Evolutionary conservation across 2,329 filamentous ascomycete genomes (phyloP).

Genomic region (Delphinella strobiligena): DNA sequence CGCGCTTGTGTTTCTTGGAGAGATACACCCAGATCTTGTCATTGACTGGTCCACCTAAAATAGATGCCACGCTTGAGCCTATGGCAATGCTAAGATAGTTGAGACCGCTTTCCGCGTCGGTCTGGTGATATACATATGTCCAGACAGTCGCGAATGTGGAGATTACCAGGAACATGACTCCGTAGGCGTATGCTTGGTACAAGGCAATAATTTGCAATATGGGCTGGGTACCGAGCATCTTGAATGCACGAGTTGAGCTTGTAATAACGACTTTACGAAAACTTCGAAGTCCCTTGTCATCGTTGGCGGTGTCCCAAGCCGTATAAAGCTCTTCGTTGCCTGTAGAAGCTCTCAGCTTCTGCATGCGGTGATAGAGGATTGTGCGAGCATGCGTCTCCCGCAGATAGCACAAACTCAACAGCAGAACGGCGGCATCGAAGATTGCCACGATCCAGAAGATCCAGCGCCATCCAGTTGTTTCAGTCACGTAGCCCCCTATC

Average conservation of each 20-base stretch:
- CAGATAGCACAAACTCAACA: too few species aligned
- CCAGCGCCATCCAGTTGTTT: conserved; percentile 34
- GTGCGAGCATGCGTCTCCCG: too few species aligned
- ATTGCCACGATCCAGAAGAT: too few species aligned
- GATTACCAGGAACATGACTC: background rate
- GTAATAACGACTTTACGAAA: background rate
- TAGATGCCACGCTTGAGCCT: background rate
- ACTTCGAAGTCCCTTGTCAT: too few species aligned
- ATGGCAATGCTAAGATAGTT: background rate
- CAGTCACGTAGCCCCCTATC: conserved; percentile 27
- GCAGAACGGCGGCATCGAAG: too few species aligned
- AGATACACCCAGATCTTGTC: background rate
- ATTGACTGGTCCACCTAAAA: background rate
- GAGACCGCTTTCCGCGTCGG: background rate
- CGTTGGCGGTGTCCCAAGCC: too few species aligned
- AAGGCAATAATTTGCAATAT: background rate
- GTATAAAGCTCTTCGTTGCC: too few species aligned
- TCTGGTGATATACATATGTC: background rate
- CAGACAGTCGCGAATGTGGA: background rate
- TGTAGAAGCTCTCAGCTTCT: too few species aligned
- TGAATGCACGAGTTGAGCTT: background rate
- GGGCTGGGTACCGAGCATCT: background rate
- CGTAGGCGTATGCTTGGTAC: background rate
- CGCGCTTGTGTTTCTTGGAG: background rate
- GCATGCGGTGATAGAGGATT: too few species aligned